phyloP scores from a whole-genome alignment of 2,329 filamentous ascomycete genomes.

The Emmonsiellopsis sp. region DNA sequence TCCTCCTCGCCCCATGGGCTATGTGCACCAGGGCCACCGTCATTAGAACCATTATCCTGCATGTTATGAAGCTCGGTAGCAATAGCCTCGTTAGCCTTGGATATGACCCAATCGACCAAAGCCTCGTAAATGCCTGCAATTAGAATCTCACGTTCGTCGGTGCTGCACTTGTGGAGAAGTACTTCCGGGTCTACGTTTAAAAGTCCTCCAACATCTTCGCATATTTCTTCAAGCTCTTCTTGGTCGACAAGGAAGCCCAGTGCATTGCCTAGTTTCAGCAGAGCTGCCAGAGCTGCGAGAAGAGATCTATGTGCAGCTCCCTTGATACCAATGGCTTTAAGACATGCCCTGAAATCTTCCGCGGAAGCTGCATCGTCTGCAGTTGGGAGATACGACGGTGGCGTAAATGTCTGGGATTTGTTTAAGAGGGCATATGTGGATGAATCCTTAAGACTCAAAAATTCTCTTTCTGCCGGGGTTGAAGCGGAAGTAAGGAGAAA shows the following conservation, averaged over 20 bases:
- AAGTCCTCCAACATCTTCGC: conserved; percentile 79
- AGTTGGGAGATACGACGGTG: conserved; percentile 80
- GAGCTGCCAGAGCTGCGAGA: conserved; percentile 72
- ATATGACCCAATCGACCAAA: conserved; percentile 87
- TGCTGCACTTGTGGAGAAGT: conserved; percentile 67
- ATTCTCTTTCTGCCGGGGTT: conserved; percentile 79
- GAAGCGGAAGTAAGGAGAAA: conserved; percentile 90
- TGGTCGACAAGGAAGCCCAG: conserved; percentile 75
- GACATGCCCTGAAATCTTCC: conserved; percentile 78
- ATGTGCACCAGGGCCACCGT: conserved; percentile 49
- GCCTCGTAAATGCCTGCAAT: conserved; percentile 87
- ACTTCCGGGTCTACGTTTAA: conserved; percentile 81
- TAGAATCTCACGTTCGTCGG: conserved; percentile 71
- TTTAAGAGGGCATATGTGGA: conserved; percentile 70
- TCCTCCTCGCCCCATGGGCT: conserved; percentile 64
- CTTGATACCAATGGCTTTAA: conserved; percentile 91
- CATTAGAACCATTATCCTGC: conserved; percentile 55
- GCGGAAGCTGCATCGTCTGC: conserved; percentile 87
- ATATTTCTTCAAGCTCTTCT: conserved; percentile 74
- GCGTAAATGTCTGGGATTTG: conserved; percentile 73
- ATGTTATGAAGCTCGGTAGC: conserved; percentile 61
- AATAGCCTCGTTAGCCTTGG: conserved; percentile 80
- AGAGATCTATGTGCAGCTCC: conserved; percentile 72
- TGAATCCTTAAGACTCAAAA: conserved; percentile 67
- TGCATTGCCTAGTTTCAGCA: conserved; percentile 87